These are phyloP conservation scores for Lasiosphaeria hispida DNA, from an alignment of 495 filamentous ascomycete genomes.

Conservation along the genomic window DNA sequence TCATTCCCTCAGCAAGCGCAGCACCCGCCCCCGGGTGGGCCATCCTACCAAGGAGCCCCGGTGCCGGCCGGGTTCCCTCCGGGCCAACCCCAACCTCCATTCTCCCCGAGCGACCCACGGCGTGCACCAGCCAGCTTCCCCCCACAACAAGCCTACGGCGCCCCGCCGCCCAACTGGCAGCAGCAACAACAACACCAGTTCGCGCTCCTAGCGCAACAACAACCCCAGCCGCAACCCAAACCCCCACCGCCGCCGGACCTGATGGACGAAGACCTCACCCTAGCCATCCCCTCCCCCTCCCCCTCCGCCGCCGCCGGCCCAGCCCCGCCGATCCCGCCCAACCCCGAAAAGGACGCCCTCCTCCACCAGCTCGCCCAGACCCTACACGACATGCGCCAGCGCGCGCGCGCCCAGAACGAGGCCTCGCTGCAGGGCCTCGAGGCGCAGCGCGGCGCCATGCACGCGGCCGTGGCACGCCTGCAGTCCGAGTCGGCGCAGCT, in stretches of 20 bases:
- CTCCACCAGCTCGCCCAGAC: constrained; percentile 71
- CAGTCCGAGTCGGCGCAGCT: constrained; percentile 70
- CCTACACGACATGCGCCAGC: constrained; percentile 62
- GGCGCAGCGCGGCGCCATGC: constrained; percentile 77
- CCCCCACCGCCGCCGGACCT: constrained; percentile 65
- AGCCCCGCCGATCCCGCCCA: constrained; percentile 86
- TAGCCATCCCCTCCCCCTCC: constrained; percentile 65
- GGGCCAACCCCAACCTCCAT: constrained; percentile 17
- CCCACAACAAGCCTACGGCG: constrained; percentile 24
- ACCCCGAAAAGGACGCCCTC: constrained; percentile 92
- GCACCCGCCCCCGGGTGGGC: constrained; percentile 8
- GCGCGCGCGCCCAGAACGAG: constrained; percentile 61
- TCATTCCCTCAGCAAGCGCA: constrained; percentile 2
- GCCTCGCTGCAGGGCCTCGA: constrained; percentile 69
- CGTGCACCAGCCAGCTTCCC: constrained; percentile 29
- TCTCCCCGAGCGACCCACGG: constrained; percentile 26
- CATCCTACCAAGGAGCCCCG: constrained; percentile 33
- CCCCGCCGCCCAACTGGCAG: constrained; percentile 25
- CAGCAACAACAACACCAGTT: constrained; percentile 17
- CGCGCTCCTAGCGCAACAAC: background rate
- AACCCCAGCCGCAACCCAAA: constrained; percentile 36
- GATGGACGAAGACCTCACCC: constrained; percentile 60
- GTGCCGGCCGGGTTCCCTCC: constrained; percentile 30
- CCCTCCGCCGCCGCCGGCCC: constrained; percentile 41
- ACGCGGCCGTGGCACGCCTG: constrained; percentile 60